These are phyloP conservation scores for Scopulariopsis brevicaulis DNA, from an alignment of 2,329 filamentous ascomycete genomes.

Conservation along the genomic window DNA sequence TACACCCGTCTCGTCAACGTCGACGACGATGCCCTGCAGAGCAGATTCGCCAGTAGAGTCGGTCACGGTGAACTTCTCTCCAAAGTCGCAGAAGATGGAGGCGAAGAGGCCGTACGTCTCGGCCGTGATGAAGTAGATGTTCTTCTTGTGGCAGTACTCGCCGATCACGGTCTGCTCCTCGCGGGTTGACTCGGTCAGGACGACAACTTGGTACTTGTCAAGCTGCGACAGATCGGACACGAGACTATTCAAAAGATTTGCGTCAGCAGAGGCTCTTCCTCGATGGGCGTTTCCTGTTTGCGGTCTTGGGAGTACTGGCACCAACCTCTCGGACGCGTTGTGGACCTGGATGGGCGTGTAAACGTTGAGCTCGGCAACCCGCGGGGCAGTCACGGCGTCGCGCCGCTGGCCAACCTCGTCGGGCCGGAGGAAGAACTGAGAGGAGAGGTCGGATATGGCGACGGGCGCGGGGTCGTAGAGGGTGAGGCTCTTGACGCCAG, in stretches of 20 bases:
- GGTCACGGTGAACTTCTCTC: slow-evolving; percentile 81
- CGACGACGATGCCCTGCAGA: slow-evolving; percentile 77
- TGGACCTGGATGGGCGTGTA: slow-evolving; percentile 87
- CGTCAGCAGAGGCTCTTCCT: slow-evolving; percentile 7
- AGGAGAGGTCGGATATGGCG: slow-evolving; percentile 78
- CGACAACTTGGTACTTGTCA: slow-evolving; percentile 85
- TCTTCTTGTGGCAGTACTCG: slow-evolving; percentile 89
- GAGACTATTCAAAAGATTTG: slow-evolving; percentile 37
- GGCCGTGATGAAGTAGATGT: slow-evolving; percentile 78
- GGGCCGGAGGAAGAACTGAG: slow-evolving; percentile 89
- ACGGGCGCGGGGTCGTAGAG: slow-evolving; percentile 83
- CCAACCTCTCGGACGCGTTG: slow-evolving; percentile 37
- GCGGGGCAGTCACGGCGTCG: slow-evolving; percentile 74
- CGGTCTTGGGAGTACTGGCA: not conserved
- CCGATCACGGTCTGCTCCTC: slow-evolving; percentile 73
- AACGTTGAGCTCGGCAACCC: slow-evolving; percentile 88
- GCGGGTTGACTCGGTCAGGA: slow-evolving; percentile 75
- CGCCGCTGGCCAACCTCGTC: slow-evolving; percentile 88
- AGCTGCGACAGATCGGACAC: slow-evolving; percentile 68
- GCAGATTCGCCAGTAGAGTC: slow-evolving; percentile 87
- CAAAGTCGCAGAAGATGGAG: slow-evolving; percentile 94
- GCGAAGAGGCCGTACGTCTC: slow-evolving; percentile 94
- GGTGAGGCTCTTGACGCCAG: slow-evolving; percentile 93
- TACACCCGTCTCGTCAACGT: slow-evolving; percentile 77
- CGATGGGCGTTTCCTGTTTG: not conserved